These are phyloP conservation scores for Xylaria nigripes DNA, from an alignment of 495 filamentous ascomycete species.

Conservation along the genomic window DNA sequence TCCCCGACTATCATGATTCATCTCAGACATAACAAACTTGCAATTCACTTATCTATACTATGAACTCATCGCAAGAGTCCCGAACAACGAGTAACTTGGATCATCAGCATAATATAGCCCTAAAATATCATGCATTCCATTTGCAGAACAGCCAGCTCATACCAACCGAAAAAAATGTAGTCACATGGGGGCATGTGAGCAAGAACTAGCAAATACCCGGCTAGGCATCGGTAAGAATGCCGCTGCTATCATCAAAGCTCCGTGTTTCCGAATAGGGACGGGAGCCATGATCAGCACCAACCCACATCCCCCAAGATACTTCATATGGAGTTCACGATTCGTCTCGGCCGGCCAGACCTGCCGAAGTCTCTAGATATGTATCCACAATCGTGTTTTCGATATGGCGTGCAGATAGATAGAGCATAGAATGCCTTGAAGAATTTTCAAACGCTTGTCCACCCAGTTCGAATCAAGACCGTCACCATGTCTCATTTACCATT, in stretches of 20 bases:
- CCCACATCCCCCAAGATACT: not conserved
- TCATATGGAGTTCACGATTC: not conserved
- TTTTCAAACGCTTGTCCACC: not conserved
- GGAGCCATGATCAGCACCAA: not conserved
- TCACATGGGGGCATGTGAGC: not conserved
- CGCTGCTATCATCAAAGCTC: slow-evolving; percentile 12
- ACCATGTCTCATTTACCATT: slow-evolving; percentile 2
- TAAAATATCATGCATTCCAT: no score
- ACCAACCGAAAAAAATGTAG: not conserved
- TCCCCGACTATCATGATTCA: no score
- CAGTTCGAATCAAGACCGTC: not conserved
- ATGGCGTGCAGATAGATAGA: not conserved
- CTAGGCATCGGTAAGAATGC: not conserved
- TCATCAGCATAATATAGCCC: no score
- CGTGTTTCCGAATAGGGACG: slow-evolving; percentile 19
- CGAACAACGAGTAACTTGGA: no score
- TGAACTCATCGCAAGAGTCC: no score
- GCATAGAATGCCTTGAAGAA: not conserved
- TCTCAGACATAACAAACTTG: no score
- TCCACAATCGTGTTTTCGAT: not conserved
- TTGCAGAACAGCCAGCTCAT: not conserved
- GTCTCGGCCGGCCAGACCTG: no score
- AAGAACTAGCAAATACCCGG: slow-evolving; percentile 20
- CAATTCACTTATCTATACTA: no score
- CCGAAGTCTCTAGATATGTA: no score